phyloP scores from a whole-genome alignment of 2,329 filamentous ascomycete genomes.

The Stagonosporopsis rhizophila region DNA sequence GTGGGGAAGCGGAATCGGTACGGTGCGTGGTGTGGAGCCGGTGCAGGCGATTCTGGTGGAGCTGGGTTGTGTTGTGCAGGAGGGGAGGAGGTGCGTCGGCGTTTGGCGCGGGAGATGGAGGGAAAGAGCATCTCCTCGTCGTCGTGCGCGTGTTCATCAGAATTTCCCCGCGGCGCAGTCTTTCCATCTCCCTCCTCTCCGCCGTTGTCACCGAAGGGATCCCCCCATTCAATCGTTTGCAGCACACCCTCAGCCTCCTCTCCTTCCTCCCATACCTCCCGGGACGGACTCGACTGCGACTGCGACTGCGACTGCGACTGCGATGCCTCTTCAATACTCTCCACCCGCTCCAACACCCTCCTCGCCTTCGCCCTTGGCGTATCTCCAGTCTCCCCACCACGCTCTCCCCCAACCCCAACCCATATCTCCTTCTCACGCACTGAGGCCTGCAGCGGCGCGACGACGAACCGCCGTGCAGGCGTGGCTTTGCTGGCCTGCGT shows the following conservation, averaged over 20 bases:
- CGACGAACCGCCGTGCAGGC: conserved; percentile 45
- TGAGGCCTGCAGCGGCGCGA: conserved; percentile 29
- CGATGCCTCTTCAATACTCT: conserved; percentile 43
- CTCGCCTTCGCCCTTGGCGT: not conserved
- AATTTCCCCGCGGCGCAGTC: not conserved
- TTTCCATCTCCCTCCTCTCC: conserved; percentile 6
- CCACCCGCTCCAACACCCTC: conserved; percentile 31
- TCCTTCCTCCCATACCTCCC: conserved; percentile 12
- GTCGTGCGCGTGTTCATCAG: conserved; percentile 30
- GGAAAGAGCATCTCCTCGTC: conserved; percentile 42
- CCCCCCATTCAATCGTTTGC: conserved; percentile 24
- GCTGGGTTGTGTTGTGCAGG: not conserved
- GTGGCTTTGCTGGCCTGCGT: conserved; percentile 28
- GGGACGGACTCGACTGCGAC: conserved; percentile 29
- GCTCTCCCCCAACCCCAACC: too few species aligned
- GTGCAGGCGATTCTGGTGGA: not conserved
- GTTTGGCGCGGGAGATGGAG: conserved; percentile 27
- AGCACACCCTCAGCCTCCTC: conserved; percentile 11
- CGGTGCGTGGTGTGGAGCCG: conserved; percentile 14
- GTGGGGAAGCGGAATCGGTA: conserved; percentile 39
- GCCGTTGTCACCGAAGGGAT: not conserved
- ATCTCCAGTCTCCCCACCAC: not conserved
- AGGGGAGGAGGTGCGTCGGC: conserved; percentile 27
- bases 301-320: conserved; percentile 31
- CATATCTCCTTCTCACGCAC: too few species aligned